Evolutionary conservation across 768 basidiomycete species (phyloP).

Genomic region (Floccularia luteovirens): DNA sequence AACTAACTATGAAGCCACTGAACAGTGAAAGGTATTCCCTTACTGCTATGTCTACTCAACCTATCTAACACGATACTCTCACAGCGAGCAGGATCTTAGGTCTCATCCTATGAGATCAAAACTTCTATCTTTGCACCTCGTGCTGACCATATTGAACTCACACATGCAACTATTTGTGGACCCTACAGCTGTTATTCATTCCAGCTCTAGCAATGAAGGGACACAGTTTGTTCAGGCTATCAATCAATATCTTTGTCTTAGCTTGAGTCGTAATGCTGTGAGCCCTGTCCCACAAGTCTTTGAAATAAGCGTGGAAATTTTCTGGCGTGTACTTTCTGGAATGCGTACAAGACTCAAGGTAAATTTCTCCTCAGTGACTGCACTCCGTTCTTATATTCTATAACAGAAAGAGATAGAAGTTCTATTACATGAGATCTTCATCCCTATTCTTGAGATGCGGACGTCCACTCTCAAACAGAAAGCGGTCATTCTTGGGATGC

Average conservation of each 20-base stretch:
- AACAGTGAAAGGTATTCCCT: conserved; percentile 78
- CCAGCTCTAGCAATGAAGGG: conserved; percentile 80
- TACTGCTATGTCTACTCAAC: background rate
- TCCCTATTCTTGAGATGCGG: conserved; percentile 97
- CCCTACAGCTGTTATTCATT: conserved; percentile 84
- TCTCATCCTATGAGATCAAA: conserved; percentile 98
- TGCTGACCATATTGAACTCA: conserved; percentile 85
- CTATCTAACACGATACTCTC: conserved; percentile 7
- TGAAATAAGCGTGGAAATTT: conserved; percentile 96
- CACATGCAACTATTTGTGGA: conserved; percentile 90
- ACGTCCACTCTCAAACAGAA: conserved; percentile 95
- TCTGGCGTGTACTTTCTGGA: conserved; percentile 92
- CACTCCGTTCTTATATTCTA: background rate
- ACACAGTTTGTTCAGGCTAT: conserved; percentile 89
- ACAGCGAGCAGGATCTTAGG: conserved; percentile 89
- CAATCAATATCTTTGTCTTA: conserved; percentile 93
- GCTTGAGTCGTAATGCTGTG: conserved; percentile 90
- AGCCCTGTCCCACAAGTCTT: conserved; percentile 95
- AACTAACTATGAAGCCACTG: conserved; percentile 95
- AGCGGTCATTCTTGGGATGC: conserved; percentile 83
- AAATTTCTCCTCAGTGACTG: conserved; percentile 7
- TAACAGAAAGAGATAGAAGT: conserved; percentile 97
- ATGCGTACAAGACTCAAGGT: conserved; percentile 97
- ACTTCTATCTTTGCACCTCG: conserved; percentile 87
- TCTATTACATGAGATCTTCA: conserved; percentile 96